Evolutionary conservation across 2,329 filamentous ascomycete species (phyloP), one percentile per base, ranked within the genome.

Genomic region (Alternaria ethzedia): DNA sequence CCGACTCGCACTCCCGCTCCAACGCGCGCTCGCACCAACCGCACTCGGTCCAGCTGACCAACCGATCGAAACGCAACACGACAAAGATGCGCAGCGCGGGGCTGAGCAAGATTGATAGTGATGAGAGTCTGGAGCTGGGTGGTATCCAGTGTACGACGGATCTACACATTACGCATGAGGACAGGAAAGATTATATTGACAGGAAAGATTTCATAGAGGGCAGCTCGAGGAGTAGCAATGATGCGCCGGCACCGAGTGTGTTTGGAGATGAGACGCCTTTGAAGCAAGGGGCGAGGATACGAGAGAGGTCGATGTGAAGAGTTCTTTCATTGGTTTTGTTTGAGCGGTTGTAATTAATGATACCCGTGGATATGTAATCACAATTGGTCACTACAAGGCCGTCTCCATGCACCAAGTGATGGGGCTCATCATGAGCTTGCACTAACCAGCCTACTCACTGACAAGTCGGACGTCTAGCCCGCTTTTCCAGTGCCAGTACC

Each of bases 241-340:
- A 76, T 49, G 65, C 63, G 28, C 59, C 63, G 17, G 23, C 50
- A 45, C 57, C 63, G n/a, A 65, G 63, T n/a, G 66, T 69, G 54
- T 77, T 72, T 63, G 75, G 69, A 1, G 75, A 77, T 54, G 75
- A 77, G 46, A 70, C 63, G 5, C 73, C 73, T 6, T 30, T 77
- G 46, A 73, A 73, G 62, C 36, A 63, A 15, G 28, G 51, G 6
- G 26, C 36, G 12, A 54, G 55, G 46, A 12, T 59, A 5, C 47
- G n/a, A 26, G 59, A 65, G 36, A 63, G 47, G 41, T 50, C 43
- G 28, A 13, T 59, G 43, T 62, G 30, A 25, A 45, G 11, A 36
- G 25, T 32, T 13, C 1, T 49, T 41, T 36, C 43, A 1, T 28
- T 32, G 32, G 21, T 60, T 55, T 55, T 43, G 6, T 28, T 21